A percentile compares a stretch with the other conserved stretches of the same genome.
phyloP scores from a whole-genome alignment of 2,329 filamentous ascomycete species.

The Ascochyta rabiei region DNA sequence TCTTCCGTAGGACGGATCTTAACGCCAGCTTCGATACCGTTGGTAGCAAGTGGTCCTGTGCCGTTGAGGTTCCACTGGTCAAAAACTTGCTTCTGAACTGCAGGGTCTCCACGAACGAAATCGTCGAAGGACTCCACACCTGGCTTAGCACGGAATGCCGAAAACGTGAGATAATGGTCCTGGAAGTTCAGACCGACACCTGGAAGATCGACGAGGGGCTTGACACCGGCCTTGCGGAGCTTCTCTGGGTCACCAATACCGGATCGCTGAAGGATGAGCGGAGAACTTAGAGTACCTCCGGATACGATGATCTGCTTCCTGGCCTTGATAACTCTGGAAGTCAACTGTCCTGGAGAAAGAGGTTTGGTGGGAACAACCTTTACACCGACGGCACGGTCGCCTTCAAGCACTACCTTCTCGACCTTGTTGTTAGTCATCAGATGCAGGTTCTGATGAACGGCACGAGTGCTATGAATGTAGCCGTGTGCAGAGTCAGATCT shows the following conservation, averaged over 20 bases:
- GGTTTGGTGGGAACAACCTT: slow-evolving; percentile 74
- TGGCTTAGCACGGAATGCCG: slow-evolving; percentile 73
- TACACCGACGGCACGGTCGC: slow-evolving; percentile 73
- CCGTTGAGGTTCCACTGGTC: slow-evolving; percentile 81
- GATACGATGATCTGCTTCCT: slow-evolving; percentile 77
- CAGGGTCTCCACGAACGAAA: slow-evolving; percentile 75
- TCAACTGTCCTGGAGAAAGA: slow-evolving; percentile 59
- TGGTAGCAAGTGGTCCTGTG: slow-evolving; percentile 77
- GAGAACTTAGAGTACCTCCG: slow-evolving; percentile 74
- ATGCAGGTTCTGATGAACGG: slow-evolving; percentile 73
- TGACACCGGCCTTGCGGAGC: slow-evolving; percentile 69
- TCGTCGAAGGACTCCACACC: slow-evolving; percentile 81
- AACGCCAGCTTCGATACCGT: slow-evolving; percentile 80
- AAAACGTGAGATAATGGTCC: slow-evolving; percentile 75
- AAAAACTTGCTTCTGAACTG: slow-evolving; percentile 74
- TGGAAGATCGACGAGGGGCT: slow-evolving; percentile 72
- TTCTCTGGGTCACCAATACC: slow-evolving; percentile 76
- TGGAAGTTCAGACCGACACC: slow-evolving; percentile 80
- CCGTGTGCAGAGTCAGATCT: slow-evolving; percentile 79
- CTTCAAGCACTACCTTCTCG: slow-evolving; percentile 75
- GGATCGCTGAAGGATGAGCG: slow-evolving; percentile 75
- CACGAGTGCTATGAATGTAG: slow-evolving; percentile 77
- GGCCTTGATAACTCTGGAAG: slow-evolving; percentile 66
- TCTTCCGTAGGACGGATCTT: slow-evolving; percentile 74
- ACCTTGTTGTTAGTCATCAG: slow-evolving; percentile 77